Conservation (phyloP, 805 yeast species). For the Torulaspora indica region DNA sequence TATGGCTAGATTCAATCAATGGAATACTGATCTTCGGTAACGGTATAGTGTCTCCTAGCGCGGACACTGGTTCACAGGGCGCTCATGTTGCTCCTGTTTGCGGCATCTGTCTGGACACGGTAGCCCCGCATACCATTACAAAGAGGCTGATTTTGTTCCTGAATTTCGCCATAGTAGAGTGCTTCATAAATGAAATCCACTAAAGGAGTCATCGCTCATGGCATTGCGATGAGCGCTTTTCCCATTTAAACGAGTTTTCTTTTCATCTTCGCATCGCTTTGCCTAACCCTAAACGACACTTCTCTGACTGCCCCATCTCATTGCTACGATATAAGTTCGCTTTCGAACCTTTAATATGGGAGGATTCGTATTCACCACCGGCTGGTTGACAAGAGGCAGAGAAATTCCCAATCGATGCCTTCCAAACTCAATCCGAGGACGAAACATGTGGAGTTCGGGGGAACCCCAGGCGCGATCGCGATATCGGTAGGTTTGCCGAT, state of each 20-base stretch:
- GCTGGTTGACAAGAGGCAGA: neutral
- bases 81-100: constrained; percentile 15
- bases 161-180: constrained; percentile 22
- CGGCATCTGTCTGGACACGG: constrained; percentile 13
- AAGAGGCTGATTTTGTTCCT: constrained; percentile 21
- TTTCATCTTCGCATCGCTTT: constrained; percentile 1
- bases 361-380: neutral
- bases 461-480: constrained; percentile 65
- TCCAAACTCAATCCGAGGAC: constrained; percentile 64
- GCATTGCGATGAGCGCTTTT: neutral
- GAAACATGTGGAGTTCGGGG: constrained; percentile 67
- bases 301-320: constrained; percentile 7
- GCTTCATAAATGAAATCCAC: constrained; percentile 14
- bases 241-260: constrained; percentile 1
- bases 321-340: constrained; percentile 1
- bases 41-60: constrained; percentile 5
- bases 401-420: constrained; percentile 1
- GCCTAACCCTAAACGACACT: constrained; percentile 6
- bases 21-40: constrained; percentile 22
- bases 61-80: neutral
- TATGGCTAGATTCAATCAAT: constrained; percentile 25
- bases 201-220: constrained; percentile 3
- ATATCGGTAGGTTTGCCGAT: constrained; percentile 66
- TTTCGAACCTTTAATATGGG: neutral
- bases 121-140: constrained; percentile 8